phyloP scores from a whole-genome alignment of 2,329 filamentous ascomycete species.

The Alternaria atra region DNA sequence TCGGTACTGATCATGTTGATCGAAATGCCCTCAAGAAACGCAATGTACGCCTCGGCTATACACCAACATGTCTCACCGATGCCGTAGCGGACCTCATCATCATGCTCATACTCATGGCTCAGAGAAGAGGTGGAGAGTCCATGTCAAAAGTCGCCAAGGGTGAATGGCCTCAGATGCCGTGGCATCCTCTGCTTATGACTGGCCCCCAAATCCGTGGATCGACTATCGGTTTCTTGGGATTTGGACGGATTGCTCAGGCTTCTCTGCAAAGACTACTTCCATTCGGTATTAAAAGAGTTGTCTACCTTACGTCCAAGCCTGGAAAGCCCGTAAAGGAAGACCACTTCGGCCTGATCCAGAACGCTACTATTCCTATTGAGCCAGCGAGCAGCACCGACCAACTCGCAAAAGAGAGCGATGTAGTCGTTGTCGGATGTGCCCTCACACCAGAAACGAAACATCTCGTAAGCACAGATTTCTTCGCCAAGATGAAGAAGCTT shows the following conservation, averaged over 20 bases:
- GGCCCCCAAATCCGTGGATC: conserved; percentile 37
- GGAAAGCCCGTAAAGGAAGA: conserved; percentile 37
- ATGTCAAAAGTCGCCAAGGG: conserved; percentile 36
- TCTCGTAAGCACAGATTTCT: conserved; percentile 42
- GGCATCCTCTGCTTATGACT: conserved; percentile 43
- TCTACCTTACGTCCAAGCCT: conserved; percentile 40
- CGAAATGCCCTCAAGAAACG: conserved; percentile 34
- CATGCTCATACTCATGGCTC: conserved; percentile 47
- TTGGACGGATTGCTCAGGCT: conserved; percentile 43
- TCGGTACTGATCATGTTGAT: conserved; percentile 45
- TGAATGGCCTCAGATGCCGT: conserved; percentile 44
- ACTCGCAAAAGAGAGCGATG: conserved; percentile 42
- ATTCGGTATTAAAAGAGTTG: conserved; percentile 36
- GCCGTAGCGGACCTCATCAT: conserved; percentile 42
- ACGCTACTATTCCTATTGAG: conserved; percentile 29
- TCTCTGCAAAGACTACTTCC: conserved; percentile 36
- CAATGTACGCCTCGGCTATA: conserved; percentile 42
- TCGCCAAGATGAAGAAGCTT: conserved; percentile 61
- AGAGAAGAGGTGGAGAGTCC: conserved; percentile 39
- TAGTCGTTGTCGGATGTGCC: conserved; percentile 42
- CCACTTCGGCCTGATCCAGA: conserved; percentile 32
- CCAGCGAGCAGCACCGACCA: conserved; percentile 29
- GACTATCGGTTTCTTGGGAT: conserved; percentile 41
- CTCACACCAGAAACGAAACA: conserved; percentile 40
- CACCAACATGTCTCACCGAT: conserved; percentile 42